These are phyloP conservation scores for Hirschfeldia incana DNA, from an alignment of 345 rosid genomes.

Conservation along the genomic window DNA sequence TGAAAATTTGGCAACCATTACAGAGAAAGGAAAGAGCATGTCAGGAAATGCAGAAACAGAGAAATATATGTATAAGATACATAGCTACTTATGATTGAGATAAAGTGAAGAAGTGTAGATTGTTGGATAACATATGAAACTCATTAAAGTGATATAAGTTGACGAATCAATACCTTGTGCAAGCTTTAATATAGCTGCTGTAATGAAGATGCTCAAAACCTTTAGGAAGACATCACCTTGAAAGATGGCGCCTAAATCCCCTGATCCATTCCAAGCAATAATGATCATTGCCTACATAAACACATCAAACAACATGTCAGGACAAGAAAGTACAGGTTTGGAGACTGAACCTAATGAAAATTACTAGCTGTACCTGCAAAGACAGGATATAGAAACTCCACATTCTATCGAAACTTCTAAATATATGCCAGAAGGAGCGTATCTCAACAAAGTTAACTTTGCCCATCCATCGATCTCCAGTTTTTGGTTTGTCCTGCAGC, in stretches of 20 bases:
- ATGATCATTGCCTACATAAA: constrained; percentile 61
- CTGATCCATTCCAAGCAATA: constrained; percentile 66
- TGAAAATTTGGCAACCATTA: constrained; percentile 33
- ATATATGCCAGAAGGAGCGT: constrained; percentile 64
- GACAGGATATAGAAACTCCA: constrained; percentile 65
- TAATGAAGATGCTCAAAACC: constrained; percentile 66
- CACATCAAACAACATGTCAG: constrained; percentile 15
- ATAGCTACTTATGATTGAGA: not conserved
- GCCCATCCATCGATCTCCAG: constrained; percentile 48
- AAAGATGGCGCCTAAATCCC: constrained; percentile 44
- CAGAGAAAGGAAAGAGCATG: not conserved
- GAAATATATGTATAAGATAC: not conserved
- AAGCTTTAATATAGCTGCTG: constrained; percentile 64
- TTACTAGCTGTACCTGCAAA: constrained; percentile 49
- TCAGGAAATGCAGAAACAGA: not conserved
- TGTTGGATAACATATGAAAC: not conserved
- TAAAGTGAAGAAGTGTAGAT: not conserved
- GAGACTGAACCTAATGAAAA: not conserved
- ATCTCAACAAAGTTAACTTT: constrained; percentile 64
- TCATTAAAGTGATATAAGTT: constrained; percentile 6
- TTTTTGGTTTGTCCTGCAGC: constrained; percentile 44
- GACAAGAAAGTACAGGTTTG: constrained; percentile 17
- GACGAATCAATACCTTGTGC: constrained; percentile 47
- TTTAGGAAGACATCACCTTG: constrained; percentile 54
- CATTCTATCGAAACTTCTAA: constrained; percentile 69